Base-by-base conservation (phyloP, 352 stramenopile genomes). In the Phytophthora brassicae region DNA sequence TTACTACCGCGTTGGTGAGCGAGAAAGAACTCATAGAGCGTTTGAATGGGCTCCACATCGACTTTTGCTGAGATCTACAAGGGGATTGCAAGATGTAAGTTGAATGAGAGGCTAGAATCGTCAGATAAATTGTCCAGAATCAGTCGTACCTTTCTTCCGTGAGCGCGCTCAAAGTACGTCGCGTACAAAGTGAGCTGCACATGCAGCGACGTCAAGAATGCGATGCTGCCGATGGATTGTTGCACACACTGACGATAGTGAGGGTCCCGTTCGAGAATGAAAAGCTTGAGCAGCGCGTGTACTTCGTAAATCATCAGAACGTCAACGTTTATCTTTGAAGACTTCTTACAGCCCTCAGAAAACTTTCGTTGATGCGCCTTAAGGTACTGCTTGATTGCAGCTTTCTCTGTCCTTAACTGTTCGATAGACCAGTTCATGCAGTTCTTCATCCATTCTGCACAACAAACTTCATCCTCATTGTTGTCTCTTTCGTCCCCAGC, bases 211-310 rank as follows among this genome's bases (percentile, higher is more conserved):
- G 61, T 65, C 6, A 68, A 17, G 28, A 74, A 74, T 6, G 46
- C 38, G 17, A 20, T 65, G n/a, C 9, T 57, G 22, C 31, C 38
- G 20, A 31, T 56, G 13, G 52, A 59, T 38, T 57, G 36, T 24
- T 64, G 23, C 24, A 64, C 13, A 26, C 22, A 29, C 8, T 64
- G 41, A 2, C 46, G 64, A 26, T 74, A 76, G 5, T 54, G 22
- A 8, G 38, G 24, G 39, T 73, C 56, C 9, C 64, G 55, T 33
- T 86, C 73, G 0, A 71, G 44, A 6, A 83, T 47, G 42, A 89
- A 86, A 17, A 90, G 63, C 42, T 85, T 83, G 29, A 89, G 52
- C 41, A 90, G 59, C n/a, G 79, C 75, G 11, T 83, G 87, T 23
- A 60, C 75, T 42, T 85, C 77, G 20, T 69, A 63, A 5, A 69